Evolutionary conservation across 202 grass and related monocot species (phyloP), one percentile per base, ranked within the genome.

Genomic region (Schoenoplectus triqueter): DNA sequence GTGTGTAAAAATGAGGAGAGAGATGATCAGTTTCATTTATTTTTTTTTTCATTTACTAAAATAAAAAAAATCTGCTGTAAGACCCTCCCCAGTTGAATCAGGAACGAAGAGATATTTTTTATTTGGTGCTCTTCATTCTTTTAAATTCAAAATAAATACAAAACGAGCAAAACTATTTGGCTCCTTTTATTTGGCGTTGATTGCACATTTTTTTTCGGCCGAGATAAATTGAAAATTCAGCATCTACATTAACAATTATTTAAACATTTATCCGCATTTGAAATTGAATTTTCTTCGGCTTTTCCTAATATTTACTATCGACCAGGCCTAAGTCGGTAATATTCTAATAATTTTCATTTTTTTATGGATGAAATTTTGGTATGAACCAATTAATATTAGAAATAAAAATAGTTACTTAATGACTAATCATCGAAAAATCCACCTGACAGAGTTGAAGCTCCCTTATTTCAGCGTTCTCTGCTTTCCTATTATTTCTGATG

Each of bases 371-470:
- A 48, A 70, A 70, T n/a, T 45, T 71, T 71, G 68, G 67, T 70
- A 47, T 70, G 14, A 69, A 70, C 13, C 41, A 5, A 17, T 20
- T 48, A 73, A 50, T 20, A 73, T 20, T 50, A 49, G 15, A 21
- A 72, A 8, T 1, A 72, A 49, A 72, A 72, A 11, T 4, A 10
- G 20, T 51, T 73, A 50, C 18, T 50, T 20, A 50, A 21, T 6
- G 45, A 5, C 1, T 52, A 74, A 74, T 54, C 1, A 47, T 69
- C 4, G 5, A 73, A 73, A 31, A 48, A 51, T 74, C 71, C 47
- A 75, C 10, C 17, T 73, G 18, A 51, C 47, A 51, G n/a, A 69
- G 66, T 67, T 41, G 66, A 73, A 73, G 70, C 46, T 73, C 46
- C 46, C 18, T 11, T 20, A 51, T 50, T 20, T 50, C 7, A 11